Percentiles rank a stretch among this genome's conserved stretches.
These are phyloP conservation scores for Metschnikowia anglica DNA, from an alignment of 805 yeast species.

Conservation along the genomic window DNA sequence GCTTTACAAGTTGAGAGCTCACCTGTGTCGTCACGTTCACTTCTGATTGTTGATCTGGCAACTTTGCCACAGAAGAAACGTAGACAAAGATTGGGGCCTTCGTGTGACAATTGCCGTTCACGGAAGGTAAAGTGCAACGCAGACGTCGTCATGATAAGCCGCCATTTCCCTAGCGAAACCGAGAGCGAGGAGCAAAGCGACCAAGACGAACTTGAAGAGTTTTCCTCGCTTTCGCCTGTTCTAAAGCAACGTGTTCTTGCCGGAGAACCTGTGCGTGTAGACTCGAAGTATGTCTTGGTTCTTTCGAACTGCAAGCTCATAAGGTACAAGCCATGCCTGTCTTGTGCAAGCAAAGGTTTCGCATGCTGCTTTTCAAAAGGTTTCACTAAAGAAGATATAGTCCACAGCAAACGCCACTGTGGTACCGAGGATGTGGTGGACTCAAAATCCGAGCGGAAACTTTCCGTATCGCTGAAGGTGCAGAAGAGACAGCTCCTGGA, in stretches of 20 bases:
- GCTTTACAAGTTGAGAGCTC: not conserved
- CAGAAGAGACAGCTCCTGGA: conserved; percentile 12
- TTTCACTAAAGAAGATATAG: conserved; percentile 60
- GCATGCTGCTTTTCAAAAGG: conserved; percentile 63
- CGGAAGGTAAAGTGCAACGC: conserved; percentile 77
- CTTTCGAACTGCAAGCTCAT: conserved; percentile 37
- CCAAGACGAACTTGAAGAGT: conserved; percentile 13
- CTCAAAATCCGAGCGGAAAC: not conserved
- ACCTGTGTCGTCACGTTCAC: not conserved
- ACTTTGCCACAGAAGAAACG: conserved; percentile 25
- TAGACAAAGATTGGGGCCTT: conserved; percentile 71
- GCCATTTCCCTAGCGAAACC: conserved; percentile 12
- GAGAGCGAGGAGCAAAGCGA: not conserved
- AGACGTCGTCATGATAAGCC: conserved; percentile 45
- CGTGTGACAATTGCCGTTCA: conserved; percentile 68
- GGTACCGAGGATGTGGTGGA: not conserved
- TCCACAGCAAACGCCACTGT: conserved; percentile 30
- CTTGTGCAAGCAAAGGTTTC: conserved; percentile 48
- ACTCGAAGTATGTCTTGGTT: conserved; percentile 19
- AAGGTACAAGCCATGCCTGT: conserved; percentile 54
- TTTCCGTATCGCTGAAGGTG: conserved; percentile 1
- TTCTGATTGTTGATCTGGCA: not conserved
- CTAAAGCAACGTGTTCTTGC: conserved; percentile 14
- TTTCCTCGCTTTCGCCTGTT: conserved; percentile 10
- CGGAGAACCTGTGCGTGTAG: conserved; percentile 19